Conservation (phyloP, 495 filamentous ascomycete genomes). For the Neurospora sp. region DNA sequence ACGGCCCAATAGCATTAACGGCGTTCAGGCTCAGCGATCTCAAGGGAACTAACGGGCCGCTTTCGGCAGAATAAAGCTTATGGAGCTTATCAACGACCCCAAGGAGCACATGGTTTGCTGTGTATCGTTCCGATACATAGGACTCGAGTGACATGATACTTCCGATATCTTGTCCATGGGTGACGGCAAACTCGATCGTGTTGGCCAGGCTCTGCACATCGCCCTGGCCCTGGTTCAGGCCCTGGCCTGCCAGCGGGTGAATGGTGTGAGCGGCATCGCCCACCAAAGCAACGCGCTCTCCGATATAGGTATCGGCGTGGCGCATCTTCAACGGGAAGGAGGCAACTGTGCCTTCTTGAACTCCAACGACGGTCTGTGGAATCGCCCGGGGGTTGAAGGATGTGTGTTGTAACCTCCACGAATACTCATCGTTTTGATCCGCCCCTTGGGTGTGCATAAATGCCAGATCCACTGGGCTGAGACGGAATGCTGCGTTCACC, state of each 20-base stretch:
- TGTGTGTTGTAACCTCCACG: conserved; percentile 71
- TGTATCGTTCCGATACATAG: conserved; percentile 71
- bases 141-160: conserved; percentile 59
- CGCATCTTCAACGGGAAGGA: conserved; percentile 86
- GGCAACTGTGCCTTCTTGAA: conserved; percentile 75
- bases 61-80: conserved; percentile 74
- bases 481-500: conserved; percentile 89
- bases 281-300: conserved; percentile 75
- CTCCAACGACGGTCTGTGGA: conserved; percentile 43
- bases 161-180: conserved; percentile 74
- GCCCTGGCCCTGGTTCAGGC: conserved; percentile 84
- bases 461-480: conserved; percentile 64
- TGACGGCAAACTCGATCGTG: conserved; percentile 66
- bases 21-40: conserved; percentile 67
- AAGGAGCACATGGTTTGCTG: conserved; percentile 72
- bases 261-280: conserved; percentile 93
- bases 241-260: conserved; percentile 90
- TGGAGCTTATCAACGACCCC: conserved; percentile 90
- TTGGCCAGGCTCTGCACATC: conserved; percentile 69
- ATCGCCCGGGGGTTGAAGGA: conserved; percentile 35
- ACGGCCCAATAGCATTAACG: conserved; percentile 62
- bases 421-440: conserved; percentile 62
- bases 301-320: conserved; percentile 86
- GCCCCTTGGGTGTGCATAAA: conserved; percentile 61
- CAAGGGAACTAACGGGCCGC: conserved; percentile 64